Evolutionary conservation across 2,329 filamentous ascomycete species (phyloP).

Genomic region (Colletotrichum kahawae): DNA sequence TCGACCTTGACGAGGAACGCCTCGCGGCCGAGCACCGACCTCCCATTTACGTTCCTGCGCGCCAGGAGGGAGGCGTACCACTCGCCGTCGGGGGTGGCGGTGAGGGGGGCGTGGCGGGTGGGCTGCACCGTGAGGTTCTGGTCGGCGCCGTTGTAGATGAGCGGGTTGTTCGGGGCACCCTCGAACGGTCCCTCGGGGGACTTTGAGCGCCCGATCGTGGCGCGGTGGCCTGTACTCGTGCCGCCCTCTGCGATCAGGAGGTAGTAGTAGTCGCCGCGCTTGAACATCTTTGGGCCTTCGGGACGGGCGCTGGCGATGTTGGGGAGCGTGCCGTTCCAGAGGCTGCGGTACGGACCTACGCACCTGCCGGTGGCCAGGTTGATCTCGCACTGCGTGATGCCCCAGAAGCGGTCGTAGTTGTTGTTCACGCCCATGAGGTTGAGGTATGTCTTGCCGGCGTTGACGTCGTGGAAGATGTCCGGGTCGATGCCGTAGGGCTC

Average conservation of each 20-base stretch:
- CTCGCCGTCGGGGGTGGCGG: constrained; percentile 24
- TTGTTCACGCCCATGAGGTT: constrained; percentile 27
- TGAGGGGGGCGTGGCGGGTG: constrained; percentile 27
- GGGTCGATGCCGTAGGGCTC: constrained; percentile 17
- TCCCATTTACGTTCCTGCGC: constrained; percentile 21
- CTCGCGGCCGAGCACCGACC: constrained; percentile 25
- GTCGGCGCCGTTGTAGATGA: constrained; percentile 26
- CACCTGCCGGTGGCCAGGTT: constrained; percentile 24
- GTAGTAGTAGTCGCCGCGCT: constrained; percentile 6
- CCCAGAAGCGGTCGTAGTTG: constrained; percentile 28
- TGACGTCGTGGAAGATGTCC: constrained; percentile 21
- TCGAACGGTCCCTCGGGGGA: constrained; percentile 45
- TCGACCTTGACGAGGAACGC: constrained; percentile 26
- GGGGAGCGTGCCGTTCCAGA: constrained; percentile 29
- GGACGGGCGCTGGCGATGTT: constrained; percentile 17
- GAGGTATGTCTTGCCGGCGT: constrained; percentile 22
- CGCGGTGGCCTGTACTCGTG: constrained; percentile 44
- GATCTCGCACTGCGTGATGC: constrained; percentile 28
- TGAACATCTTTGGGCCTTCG: constrained; percentile 23
- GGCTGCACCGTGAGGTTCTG: constrained; percentile 23
- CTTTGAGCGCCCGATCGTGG: constrained; percentile 42
- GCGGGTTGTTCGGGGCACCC: constrained; percentile 42
- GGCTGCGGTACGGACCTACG: constrained; percentile 21
- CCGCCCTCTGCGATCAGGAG: constrained; percentile 27
- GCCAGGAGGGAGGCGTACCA: constrained; percentile 28